Conservation (phyloP, 306 rosid species). For the Glycyrrhiza uralensis region DNA sequence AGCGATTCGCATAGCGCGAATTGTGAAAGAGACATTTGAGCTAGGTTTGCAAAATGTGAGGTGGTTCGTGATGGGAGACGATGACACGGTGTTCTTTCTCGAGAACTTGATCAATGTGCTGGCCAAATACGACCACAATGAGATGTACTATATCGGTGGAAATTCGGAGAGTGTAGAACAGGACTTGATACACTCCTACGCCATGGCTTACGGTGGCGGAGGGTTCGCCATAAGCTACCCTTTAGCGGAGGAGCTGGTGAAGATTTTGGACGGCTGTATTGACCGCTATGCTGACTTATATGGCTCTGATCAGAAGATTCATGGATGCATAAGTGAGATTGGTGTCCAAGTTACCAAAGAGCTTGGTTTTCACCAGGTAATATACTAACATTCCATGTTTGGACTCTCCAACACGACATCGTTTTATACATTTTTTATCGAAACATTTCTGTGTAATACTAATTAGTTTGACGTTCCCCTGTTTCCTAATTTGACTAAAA, state of each 20-base stretch:
- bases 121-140: conserved; percentile 67
- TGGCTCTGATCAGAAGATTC: conserved; percentile 74
- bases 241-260: conserved; percentile 54
- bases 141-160: conserved; percentile 76
- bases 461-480: too few species aligned
- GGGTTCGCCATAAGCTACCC: conserved; percentile 74
- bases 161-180: conserved; percentile 83
- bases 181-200: conserved; percentile 46
- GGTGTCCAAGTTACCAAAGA: conserved; percentile 72
- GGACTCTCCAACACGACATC: too few species aligned
- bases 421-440: too few species aligned
- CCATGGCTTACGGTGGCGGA: conserved; percentile 72
- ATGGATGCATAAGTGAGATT: conserved; percentile 62
- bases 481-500: too few species aligned
- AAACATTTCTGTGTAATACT: too few species aligned
- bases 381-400: too few species aligned
- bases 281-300: conserved; percentile 49
- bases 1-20: conserved; percentile 61
- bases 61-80: conserved; percentile 93
- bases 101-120: conserved; percentile 59
- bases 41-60: conserved; percentile 48
- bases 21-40: conserved; percentile 74
- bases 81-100: conserved; percentile 69
- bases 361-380: conserved; percentile 79
- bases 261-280: conserved; percentile 67